A percentile compares a stretch with the other conserved stretches of the same genome.
These are phyloP conservation scores for Trichoderma polysporum DNA, from an alignment of 2,329 filamentous ascomycete genomes.

Conservation along the genomic window DNA sequence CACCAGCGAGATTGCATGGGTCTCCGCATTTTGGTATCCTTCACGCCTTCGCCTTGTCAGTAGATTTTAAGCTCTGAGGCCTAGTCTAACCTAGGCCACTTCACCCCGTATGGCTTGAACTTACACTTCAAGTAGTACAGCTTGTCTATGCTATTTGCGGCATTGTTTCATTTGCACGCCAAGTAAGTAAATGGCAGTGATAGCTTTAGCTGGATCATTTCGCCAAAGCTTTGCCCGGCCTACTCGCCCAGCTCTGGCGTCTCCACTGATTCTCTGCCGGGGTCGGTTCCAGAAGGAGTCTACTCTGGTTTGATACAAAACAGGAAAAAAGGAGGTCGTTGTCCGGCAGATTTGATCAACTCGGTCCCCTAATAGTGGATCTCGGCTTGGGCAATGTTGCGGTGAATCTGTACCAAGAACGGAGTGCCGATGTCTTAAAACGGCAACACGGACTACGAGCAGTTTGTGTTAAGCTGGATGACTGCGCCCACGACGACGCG, in stretches of 20 bases:
- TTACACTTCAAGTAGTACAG: neutral
- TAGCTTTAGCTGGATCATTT: neutral
- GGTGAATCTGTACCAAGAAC: conserved; percentile 4
- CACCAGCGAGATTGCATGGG: conserved; percentile 17
- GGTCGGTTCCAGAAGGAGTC: neutral
- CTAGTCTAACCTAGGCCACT: neutral
- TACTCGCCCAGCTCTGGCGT: conserved; percentile 1
- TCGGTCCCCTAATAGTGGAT: conserved; percentile 18
- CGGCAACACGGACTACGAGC: neutral
- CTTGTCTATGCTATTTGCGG: neutral
- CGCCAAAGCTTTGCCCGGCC: conserved; percentile 6
- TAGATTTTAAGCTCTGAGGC: neutral
- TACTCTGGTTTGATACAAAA: neutral
- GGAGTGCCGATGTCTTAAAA: neutral
- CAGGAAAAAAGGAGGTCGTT: conserved; percentile 6
- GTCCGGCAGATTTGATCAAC: conserved; percentile 1
- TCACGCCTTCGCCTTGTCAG: neutral
- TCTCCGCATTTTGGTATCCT: conserved; percentile 15
- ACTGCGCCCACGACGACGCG: neutral
- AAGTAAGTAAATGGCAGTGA: neutral
- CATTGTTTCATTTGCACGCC: neutral
- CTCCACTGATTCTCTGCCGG: neutral
- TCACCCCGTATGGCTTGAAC: conserved; percentile 4
- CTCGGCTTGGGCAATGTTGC: neutral
- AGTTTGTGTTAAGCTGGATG: neutral